Conservation (phyloP, 352 stramenopile genomes). For the Phytophthora fragariae region DNA sequence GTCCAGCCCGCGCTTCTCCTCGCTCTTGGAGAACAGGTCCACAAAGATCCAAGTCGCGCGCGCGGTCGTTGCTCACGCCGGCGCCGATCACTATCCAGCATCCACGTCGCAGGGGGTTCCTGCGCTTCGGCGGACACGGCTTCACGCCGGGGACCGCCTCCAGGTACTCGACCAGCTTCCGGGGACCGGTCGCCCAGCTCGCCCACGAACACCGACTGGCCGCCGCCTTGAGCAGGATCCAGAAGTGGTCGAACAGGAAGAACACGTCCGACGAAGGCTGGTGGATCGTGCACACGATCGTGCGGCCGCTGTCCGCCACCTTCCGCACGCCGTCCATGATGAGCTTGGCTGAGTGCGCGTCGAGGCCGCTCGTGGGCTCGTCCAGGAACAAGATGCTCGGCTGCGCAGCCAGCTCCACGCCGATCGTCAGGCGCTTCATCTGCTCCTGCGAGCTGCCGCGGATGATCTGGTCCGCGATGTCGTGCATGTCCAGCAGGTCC, state of each 20-base stretch:
- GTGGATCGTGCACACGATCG: constrained; percentile 16
- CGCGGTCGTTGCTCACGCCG: constrained; percentile 78
- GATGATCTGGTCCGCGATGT: constrained; percentile 47
- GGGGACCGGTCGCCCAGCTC: constrained; percentile 58
- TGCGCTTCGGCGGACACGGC: constrained; percentile 43
- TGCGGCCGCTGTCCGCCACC: constrained; percentile 64
- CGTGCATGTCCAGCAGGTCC: constrained; percentile 37
- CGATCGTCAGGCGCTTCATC: constrained; percentile 65
- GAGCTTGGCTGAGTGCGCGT: constrained; percentile 78
- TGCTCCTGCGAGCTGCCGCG: constrained; percentile 47
- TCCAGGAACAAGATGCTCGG: constrained; percentile 75
- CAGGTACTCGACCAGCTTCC: constrained; percentile 31
- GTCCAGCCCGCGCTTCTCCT: constrained; percentile 22
- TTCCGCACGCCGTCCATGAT: constrained; percentile 83
- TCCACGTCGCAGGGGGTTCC: constrained; percentile 39
- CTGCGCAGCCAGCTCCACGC: constrained; percentile 86
- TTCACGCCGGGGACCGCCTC: constrained; percentile 40
- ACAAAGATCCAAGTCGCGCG: constrained; percentile 43
- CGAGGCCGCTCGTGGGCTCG: constrained; percentile 77
- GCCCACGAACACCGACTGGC: constrained; percentile 79
- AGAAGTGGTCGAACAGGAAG: constrained; percentile 79
- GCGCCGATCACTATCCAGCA: constrained; percentile 13
- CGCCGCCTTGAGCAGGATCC: constrained; percentile 65
- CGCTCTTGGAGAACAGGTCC: constrained; percentile 32
- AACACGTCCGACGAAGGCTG: constrained; percentile 62